Conservation (phyloP, 1,139 yeast species). For the Pichia kudriavzevii region DNA sequence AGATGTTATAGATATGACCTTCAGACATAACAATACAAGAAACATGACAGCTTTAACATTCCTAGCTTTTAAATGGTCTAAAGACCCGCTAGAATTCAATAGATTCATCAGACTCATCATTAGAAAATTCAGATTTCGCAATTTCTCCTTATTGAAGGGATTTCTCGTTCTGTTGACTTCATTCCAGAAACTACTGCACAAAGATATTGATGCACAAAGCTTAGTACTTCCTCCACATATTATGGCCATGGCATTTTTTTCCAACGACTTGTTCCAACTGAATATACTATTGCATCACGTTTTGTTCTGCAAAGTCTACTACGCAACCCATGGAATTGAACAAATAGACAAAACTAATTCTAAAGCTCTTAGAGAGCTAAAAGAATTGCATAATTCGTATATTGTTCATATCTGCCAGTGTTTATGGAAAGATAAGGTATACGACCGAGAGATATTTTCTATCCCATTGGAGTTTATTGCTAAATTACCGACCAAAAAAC, state of each 20-base stretch:
- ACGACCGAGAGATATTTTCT: conserved; percentile 17
- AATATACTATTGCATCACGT: conserved; percentile 46
- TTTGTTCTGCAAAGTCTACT: conserved; percentile 34
- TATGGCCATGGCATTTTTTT: conserved; percentile 32
- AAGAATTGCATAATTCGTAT: conserved; percentile 42
- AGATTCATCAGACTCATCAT: conserved; percentile 1
- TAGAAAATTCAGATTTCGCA: background rate
- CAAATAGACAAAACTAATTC: conserved; percentile 19
- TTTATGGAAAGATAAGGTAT: conserved; percentile 52
- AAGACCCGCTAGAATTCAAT: conserved; percentile 1
- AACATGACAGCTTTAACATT: conserved; percentile 2
- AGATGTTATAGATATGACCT: background rate
- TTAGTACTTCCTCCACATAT: conserved; percentile 36
- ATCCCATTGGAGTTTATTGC: conserved; percentile 34
- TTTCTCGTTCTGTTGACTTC: conserved; percentile 1
- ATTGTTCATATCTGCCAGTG: conserved; percentile 56
- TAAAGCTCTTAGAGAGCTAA: conserved; percentile 22
- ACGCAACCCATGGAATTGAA: conserved; percentile 21
- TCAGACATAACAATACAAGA: conserved; percentile 1
- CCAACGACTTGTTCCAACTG: conserved; percentile 36
- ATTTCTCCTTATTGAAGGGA: conserved; percentile 1
- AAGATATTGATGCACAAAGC: conserved; percentile 19
- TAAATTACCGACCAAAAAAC: conserved; percentile 28
- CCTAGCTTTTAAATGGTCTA: conserved; percentile 5
- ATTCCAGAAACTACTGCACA: conserved; percentile 15